Base-by-base conservation (phyloP, 352 stramenopile genomes). In the Phytopythium delawarense region DNA sequence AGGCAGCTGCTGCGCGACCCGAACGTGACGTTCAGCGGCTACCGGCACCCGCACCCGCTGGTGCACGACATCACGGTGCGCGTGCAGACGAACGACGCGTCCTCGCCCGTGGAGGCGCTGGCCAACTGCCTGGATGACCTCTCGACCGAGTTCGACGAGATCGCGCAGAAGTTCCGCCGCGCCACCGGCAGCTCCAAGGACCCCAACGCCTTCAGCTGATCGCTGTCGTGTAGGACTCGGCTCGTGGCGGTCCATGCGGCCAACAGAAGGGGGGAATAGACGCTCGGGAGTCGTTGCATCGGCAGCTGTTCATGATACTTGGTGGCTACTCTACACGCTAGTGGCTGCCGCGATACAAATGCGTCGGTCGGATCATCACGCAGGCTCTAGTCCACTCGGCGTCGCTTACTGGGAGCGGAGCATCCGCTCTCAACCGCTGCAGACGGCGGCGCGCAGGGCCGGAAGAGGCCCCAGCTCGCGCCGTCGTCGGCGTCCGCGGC, bases 21-120 rank as follows among this genome's bases (percentile, higher is more conserved):
- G 63, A 91, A 92, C 72, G 87, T 97, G 64, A 95, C 82, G 50
- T 98, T 97, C 76, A 94, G 90, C 48, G 97, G 96, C 52, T 99
- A 99, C 76, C 89, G 94, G 64, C 91, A 98, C 75, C 96, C 97
- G 30, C 97, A 99, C 74, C 97, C 97, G 58, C 79, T 99, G 12
- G 89, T 98, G 62, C 90, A 99, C 72, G 95, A 97, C 67, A 97
- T 99, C 63, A 87, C 89, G 55, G 80, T 99, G 58, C 97, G 97
- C 67, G 93, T 99, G 65, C 94, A 94, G 74, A 96, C 88, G 23
- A 91, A 90, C 59, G 82, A 95, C 72, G 79, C 83, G 67, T 92
- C 83, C 53, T 91, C 83, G 53, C 85, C 85, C 30, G 83, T 94
- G 37, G 80, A 94, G 63, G 83, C 85, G 54, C 72, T 94, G 37